Evolutionary conservation across 305 asterid species (phyloP).

Genomic region (Rubia balearica): DNA sequence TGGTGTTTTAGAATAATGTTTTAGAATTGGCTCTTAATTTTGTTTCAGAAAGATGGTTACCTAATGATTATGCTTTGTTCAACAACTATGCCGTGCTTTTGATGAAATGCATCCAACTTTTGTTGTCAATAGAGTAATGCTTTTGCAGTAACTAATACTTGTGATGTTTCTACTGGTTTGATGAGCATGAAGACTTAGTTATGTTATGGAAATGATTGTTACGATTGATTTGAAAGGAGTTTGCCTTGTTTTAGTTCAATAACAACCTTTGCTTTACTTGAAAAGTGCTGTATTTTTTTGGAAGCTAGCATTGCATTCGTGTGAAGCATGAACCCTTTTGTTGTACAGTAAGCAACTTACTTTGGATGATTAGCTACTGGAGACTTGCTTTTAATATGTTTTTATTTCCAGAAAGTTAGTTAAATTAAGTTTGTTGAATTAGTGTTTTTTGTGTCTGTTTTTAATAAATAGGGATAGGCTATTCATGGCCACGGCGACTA

Average conservation of each 20-base stretch:
- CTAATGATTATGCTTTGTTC: neutral
- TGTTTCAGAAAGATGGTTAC: neutral
- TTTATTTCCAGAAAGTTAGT: neutral
- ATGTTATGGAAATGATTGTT: neutral
- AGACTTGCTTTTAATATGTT: neutral
- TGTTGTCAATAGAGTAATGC: neutral
- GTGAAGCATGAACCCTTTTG: neutral
- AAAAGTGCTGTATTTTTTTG: neutral
- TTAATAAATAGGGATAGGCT: constrained; percentile 10
- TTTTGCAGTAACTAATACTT: neutral
- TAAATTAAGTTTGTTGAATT: constrained; percentile 13
- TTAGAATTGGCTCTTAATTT: neutral
- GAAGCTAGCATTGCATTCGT: neutral
- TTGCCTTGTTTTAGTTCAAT: neutral
- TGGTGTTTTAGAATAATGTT: neutral
- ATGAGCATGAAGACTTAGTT: neutral
- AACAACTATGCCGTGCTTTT: neutral
- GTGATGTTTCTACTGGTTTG: neutral
- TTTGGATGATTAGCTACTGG: neutral
- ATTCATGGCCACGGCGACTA: constrained; percentile 24
- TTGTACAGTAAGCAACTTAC: neutral
- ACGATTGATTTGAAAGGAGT: neutral
- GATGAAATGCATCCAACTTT: neutral
- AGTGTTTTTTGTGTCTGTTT: constrained; percentile 4
- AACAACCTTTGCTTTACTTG: neutral